Percentiles rank a stretch among this genome's conserved stretches.
These are phyloP conservation scores for Leersia perrieri DNA, from an alignment of 176 grass and related monocot species.

Conservation along the genomic window DNA sequence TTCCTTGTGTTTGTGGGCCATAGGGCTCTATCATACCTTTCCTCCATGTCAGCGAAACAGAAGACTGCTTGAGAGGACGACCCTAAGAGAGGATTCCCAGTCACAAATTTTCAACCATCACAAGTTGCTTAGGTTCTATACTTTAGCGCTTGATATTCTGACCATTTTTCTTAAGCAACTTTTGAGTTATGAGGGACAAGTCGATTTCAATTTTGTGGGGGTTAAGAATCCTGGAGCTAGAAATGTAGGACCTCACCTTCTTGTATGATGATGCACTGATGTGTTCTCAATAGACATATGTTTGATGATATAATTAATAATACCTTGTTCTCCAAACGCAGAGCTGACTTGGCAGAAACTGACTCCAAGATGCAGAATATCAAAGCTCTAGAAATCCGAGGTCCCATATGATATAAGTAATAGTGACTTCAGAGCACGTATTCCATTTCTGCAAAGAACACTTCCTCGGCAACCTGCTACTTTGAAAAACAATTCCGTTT, in stretches of 20 bases:
- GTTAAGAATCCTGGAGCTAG: constrained; percentile 33
- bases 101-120: constrained; percentile 20
- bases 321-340: background rate
- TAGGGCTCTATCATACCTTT: constrained; percentile 66
- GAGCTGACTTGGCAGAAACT: background rate
- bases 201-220: constrained; percentile 21
- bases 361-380: too few species aligned
- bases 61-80: constrained; percentile 69
- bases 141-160: constrained; percentile 19
- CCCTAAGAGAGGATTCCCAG: background rate
- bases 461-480: too few species aligned
- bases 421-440: background rate
- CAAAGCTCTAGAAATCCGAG: background rate
- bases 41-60: constrained; percentile 56
- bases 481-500: too few species aligned
- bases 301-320: constrained; percentile 37
- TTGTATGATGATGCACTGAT: constrained; percentile 36
- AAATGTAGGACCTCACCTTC: constrained; percentile 37
- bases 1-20: constrained; percentile 85
- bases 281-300: constrained; percentile 33
- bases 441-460: too few species aligned
- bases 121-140: constrained; percentile 1
- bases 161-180: constrained; percentile 36
- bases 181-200: constrained; percentile 33
- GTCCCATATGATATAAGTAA: too few species aligned